Evolutionary conservation across 2,329 filamentous ascomycete genomes (phyloP), one percentile per base, ranked within the genome.

Genomic region (Penicillium paneum): DNA sequence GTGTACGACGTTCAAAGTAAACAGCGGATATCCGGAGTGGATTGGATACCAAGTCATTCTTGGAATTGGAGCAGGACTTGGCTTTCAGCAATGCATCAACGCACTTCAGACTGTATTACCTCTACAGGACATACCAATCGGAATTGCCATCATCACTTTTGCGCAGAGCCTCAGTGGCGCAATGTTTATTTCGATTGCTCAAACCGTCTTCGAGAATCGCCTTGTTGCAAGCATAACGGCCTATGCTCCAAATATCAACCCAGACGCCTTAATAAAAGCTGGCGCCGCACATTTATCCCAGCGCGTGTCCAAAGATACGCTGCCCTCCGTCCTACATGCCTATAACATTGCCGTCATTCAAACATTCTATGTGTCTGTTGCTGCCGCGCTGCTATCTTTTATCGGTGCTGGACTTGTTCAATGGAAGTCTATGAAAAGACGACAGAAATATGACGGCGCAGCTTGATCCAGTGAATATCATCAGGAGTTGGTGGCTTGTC

Each of bases 311-410:
- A 36, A 56, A 17, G 53, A 65, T 6, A 44, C 63, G 10, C 62
- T 76, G 5, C 56, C 63, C 0, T 62, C 60, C 0, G 73, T 76
- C 2, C 57, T 74, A 12, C 38, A 57, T 31, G 71, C 69, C 1
- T 77, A 76, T 59, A 76, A 74, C 32, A 52, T 60, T 13, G 68
- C 74, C 1, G 58, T 76, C 17, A 71, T 68, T 1, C 55, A 73
- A 38, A 71, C 73, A 2, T 76, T 72, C 52, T 74, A 74, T 52
- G 69, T 71, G n/a, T 62, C 64, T 5, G 65, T 74, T 17, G 70
- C 67, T 2, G 70, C 74, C 56, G 66, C 65, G 2, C 63, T 62
- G 19, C 40, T 74, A 2, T 66, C 65, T 1, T 61, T 72, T 12
- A 29, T 75, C 28, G 70, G 66, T 0, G 68, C 70, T 3, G 49